These are phyloP conservation scores for Arachis hypogaea DNA, from an alignment of 306 rosid species.

Conservation along the genomic window DNA sequence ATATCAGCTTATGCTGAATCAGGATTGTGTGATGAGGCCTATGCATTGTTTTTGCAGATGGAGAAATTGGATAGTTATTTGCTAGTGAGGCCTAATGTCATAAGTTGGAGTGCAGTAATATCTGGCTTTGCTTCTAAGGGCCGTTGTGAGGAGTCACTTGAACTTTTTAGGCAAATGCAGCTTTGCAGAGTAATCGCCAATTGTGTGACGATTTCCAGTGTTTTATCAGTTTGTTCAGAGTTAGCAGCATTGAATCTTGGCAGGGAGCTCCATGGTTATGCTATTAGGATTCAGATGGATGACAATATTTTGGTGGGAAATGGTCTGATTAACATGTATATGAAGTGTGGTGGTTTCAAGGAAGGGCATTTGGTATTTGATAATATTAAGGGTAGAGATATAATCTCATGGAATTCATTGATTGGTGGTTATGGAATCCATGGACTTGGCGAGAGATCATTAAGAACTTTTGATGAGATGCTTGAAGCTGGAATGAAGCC, in stretches of 20 bases:
- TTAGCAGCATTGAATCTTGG: constrained; percentile 68
- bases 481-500: constrained; percentile 58
- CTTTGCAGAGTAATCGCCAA: constrained; percentile 57
- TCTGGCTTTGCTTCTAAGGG: constrained; percentile 66
- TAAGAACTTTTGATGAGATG: constrained; percentile 62
- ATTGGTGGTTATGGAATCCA: constrained; percentile 84
- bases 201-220: constrained; percentile 64
- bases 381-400: constrained; percentile 55
- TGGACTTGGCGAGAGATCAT: constrained; percentile 77
- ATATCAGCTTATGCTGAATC: constrained; percentile 76
- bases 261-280: constrained; percentile 73
- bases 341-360: constrained; percentile 73
- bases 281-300: constrained; percentile 59
- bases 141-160: constrained; percentile 58
- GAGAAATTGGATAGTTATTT: constrained; percentile 43
- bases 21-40: constrained; percentile 76
- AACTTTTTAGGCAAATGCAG: constrained; percentile 82
- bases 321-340: constrained; percentile 79
- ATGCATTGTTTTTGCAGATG: constrained; percentile 57
- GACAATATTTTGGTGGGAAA: constrained; percentile 74
- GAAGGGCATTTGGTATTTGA: constrained; percentile 64
- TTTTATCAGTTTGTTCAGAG: constrained; percentile 77
- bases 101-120: constrained; percentile 86
- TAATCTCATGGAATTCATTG: constrained; percentile 82
- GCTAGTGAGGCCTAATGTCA: constrained; percentile 61